Evolutionary conservation across 805 yeast species (phyloP).

Genomic region (Saccharomycopsis schoenii): DNA sequence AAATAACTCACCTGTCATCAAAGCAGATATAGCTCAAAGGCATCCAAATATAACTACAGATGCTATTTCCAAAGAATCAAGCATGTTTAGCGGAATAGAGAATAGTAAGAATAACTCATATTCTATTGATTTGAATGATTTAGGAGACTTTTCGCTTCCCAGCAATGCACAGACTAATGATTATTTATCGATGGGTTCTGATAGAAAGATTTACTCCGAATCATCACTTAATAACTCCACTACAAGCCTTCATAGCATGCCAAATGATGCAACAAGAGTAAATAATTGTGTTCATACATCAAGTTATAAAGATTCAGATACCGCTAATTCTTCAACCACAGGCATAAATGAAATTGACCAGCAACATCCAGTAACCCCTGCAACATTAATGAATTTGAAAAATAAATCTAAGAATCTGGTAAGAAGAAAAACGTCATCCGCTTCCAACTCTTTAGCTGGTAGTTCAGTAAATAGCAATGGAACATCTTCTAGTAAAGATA

Average conservation of each 20-base stretch:
- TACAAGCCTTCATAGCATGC: constrained; percentile 1
- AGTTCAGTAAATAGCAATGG: not conserved
- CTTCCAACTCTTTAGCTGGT: not conserved
- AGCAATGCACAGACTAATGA: not conserved
- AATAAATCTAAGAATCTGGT: constrained; percentile 31
- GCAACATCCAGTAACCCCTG: constrained; percentile 17
- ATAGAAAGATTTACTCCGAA: not conserved
- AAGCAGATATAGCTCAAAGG: constrained; percentile 6
- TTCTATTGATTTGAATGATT: constrained; percentile 5
- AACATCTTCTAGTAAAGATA: not conserved
- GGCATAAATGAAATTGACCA: not conserved
- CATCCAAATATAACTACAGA: not conserved
- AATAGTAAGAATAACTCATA: not conserved
- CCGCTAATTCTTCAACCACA: not conserved
- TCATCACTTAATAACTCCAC: constrained; percentile 6
- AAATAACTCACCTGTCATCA: constrained; percentile 14
- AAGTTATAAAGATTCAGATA: not conserved
- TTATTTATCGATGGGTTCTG: not conserved
- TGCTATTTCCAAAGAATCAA: not conserved
- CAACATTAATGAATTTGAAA: constrained; percentile 16
- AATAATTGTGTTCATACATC: not conserved
- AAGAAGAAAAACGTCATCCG: constrained; percentile 26
- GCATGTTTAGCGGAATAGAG: not conserved
- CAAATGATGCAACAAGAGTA: not conserved
- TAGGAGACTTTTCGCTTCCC: constrained; percentile 13